Evolutionary conservation across 306 rosid genomes (phyloP), one percentile per base, ranked within the genome.

Genomic region (Albizia julibrissin): DNA sequence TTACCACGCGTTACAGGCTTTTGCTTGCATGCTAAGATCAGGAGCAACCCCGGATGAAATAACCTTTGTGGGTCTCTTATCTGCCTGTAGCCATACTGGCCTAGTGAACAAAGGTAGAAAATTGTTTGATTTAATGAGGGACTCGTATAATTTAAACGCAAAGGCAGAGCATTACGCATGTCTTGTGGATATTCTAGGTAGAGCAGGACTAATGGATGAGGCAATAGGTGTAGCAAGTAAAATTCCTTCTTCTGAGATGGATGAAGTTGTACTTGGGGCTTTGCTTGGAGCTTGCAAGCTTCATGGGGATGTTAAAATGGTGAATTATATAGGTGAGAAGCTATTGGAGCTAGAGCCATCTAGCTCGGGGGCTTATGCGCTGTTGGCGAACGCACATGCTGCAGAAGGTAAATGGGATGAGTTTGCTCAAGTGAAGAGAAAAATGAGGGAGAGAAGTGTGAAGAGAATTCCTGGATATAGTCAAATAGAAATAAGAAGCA

Each of bases 21-120:
- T 87, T 2, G 75, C 90, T 1, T 69, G 74, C 82, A 85, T 89
- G 89, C 44, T 87, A 69, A 27, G 74, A 72, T 83, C 89, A 9
- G 84, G 86, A 85, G 71, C 64, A 54, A 54, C 79, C 78, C 86
- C 89, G 29, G 86, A 87, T 69, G 85, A 61, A 68, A 75, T 83
- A 69, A 85, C 87, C 65, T 87, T 89, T 72, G 82, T 87, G 59
- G 87, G 89, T 66, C 89, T 87, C 81, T 79, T 87, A 42, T 80
- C 86, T 19, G 90, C 90, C 37, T 87, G 90, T 81, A 87, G 87
- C 65, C 89, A 87, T 87, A 78, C 79, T 75, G 89, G 89, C 59
- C 90, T 85, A 70, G 90, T 87, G 71, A 61, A 78, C 49, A 85
- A 83, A 81, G 90, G 92, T 65, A 82, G 78, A 81, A 85, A 77